These are phyloP conservation scores for Erysimum cheiri DNA, from an alignment of 441 rosid species.

Conservation along the genomic window DNA sequence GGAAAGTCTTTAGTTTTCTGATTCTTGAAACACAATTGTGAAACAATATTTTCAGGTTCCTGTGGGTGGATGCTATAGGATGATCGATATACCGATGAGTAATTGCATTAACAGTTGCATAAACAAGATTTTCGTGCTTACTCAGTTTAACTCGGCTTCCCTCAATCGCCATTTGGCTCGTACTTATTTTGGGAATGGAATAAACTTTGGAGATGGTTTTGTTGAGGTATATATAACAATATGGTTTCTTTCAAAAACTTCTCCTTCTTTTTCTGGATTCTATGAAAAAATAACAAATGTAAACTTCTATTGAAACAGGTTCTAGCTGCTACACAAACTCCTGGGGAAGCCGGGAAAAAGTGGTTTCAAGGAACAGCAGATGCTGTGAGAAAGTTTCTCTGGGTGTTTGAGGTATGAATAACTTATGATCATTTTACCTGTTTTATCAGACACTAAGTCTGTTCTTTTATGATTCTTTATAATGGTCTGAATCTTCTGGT, in stretches of 20 bases:
- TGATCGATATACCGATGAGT: slow-evolving; percentile 97
- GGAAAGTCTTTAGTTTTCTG: slow-evolving; percentile 25
- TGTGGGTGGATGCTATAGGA: slow-evolving; percentile 90
- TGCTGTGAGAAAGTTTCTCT: slow-evolving; percentile 91
- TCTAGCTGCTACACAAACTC: slow-evolving; percentile 96
- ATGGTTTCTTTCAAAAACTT: not conserved
- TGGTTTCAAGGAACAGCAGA: slow-evolving; percentile 99
- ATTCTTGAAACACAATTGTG: slow-evolving; percentile 13
- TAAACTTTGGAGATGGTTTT: slow-evolving; percentile 91
- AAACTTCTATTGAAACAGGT: slow-evolving; percentile 53
- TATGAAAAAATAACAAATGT: not conserved
- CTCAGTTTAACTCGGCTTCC: slow-evolving; percentile 93
- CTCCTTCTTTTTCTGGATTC: not conserved
- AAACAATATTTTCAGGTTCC: slow-evolving; percentile 63
- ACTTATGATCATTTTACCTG: not conserved
- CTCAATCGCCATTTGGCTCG: slow-evolving; percentile 92
- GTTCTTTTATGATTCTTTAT: slow-evolving; percentile 11
- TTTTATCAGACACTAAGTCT: not conserved
- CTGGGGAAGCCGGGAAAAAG: slow-evolving; percentile 82
- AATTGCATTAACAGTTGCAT: slow-evolving; percentile 94
- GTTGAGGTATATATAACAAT: slow-evolving; percentile 72
- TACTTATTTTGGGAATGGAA: slow-evolving; percentile 89
- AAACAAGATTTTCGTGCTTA: slow-evolving; percentile 88
- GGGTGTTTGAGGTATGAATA: slow-evolving; percentile 89
- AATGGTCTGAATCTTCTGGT: slow-evolving; percentile 16